These are phyloP conservation scores for Melampsora americana DNA, from an alignment of 1,284 basidiomycete species.

Conservation along the genomic window DNA sequence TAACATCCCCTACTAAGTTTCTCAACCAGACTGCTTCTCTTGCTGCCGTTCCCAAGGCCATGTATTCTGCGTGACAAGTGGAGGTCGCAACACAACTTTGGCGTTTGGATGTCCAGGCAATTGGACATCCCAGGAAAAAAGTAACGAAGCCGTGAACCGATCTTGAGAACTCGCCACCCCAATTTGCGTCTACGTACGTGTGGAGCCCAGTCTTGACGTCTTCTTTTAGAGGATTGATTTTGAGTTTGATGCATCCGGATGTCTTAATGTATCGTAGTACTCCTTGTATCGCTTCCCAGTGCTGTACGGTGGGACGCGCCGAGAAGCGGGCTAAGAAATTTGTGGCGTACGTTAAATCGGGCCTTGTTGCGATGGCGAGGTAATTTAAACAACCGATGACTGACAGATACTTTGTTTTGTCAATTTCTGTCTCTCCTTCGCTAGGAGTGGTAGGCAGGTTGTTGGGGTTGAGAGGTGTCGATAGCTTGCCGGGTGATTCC, in stretches of 20 bases:
- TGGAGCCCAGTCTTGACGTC: neutral
- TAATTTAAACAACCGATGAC: slow-evolving; percentile 9
- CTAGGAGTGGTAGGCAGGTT: neutral
- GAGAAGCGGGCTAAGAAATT: slow-evolving; percentile 8
- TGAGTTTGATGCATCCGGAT: neutral
- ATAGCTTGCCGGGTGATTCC: too few relatives aligned
- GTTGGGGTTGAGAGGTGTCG: too few relatives aligned
- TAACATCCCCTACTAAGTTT: slow-evolving; percentile 3
- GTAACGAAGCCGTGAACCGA: slow-evolving; percentile 1
- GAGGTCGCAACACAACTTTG: neutral
- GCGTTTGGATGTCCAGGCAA: neutral
- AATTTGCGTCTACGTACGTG: neutral
- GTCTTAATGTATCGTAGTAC: neutral
- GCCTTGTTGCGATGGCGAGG: neutral
- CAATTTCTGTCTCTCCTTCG: neutral
- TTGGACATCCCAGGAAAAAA: neutral
- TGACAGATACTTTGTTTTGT: neutral
- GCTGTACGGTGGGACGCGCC: neutral
- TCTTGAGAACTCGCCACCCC: slow-evolving; percentile 4
- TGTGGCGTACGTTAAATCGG: neutral
- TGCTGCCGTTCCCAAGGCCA: slow-evolving; percentile 7
- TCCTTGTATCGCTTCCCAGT: slow-evolving; percentile 12
- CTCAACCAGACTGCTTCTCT: slow-evolving; percentile 8
- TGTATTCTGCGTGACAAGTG: slow-evolving; percentile 12
- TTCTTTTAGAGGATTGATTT: neutral